Evolutionary conservation across 768 basidiomycete genomes (phyloP).

Genomic region (Fomitopsis serialis): DNA sequence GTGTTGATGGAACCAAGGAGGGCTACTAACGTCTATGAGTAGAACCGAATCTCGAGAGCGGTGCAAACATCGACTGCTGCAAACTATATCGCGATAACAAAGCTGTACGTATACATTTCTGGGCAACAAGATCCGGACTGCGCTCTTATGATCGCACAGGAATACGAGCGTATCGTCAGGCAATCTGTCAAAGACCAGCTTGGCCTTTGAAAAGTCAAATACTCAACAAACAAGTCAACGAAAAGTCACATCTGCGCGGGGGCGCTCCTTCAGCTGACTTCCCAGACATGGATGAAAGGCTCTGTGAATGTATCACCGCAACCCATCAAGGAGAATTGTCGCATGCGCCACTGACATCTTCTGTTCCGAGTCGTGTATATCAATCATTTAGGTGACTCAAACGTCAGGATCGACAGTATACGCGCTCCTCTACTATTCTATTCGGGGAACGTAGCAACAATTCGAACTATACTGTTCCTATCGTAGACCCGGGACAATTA

Average conservation of each 20-base stretch:
- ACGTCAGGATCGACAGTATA: not conserved
- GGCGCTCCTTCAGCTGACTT: not conserved
- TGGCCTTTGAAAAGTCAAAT: conserved; percentile 60
- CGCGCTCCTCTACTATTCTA: not conserved
- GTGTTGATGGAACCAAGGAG: too few relatives aligned
- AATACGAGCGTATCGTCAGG: conserved; percentile 86
- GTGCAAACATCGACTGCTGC: conserved; percentile 96
- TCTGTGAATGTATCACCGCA: not conserved
- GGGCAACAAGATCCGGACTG: not conserved
- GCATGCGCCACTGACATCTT: not conserved
- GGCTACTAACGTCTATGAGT: not conserved
- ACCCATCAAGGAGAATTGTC: not conserved
- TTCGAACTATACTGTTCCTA: not conserved
- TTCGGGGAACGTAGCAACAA: not conserved
- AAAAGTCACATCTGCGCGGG: too few relatives aligned
- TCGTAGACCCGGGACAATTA: not conserved
- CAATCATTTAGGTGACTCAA: not conserved
- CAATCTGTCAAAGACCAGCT: conserved; percentile 82
- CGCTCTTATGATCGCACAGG: conserved; percentile 24
- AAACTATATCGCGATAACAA: conserved; percentile 92
- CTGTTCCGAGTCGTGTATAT: too few relatives aligned
- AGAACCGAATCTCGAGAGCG: conserved; percentile 97
- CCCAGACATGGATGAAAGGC: not conserved
- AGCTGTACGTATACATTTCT: conserved; percentile 31
- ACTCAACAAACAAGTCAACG: too few relatives aligned